Base-by-base conservation (phyloP, 108 stramenopile genomes). In the Epithemia pelagica region DNA sequence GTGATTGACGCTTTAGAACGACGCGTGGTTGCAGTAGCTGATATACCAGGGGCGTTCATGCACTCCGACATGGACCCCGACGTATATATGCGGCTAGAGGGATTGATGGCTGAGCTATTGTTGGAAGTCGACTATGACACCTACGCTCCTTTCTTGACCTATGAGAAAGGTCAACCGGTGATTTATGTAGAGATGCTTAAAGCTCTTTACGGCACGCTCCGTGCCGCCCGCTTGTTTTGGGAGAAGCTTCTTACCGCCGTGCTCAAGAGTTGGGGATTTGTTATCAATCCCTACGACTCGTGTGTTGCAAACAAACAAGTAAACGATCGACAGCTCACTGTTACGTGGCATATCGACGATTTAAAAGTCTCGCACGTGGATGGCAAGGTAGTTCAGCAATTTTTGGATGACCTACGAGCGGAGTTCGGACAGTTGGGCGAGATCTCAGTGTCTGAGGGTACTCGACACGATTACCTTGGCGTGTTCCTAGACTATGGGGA, bases 31-130 rank as follows among this genome's bases (percentile, higher is more conserved):
- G 74, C 69, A 22, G 72, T 73, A 19, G 32, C 67, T 62, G 85
- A 87, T 30, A 59, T 87, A 20, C 78, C 78, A 0, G 68, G 64
- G 26, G 75, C 80, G 0, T 87, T 82, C 61, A 25, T 86, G 10
- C 85, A 86, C 28, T 61, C 82, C 22, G 30, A 74, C 0, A 62
- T 61, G 28, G 75, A 77, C 28, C 64, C 65, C 2, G 18, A 30
- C 2, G 30, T 72, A 19, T 32, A 53, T 64, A 52, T 78, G 56
- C 46, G 54, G 56, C 15, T 78, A 5, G 63, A 64, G 24, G 77
- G 72, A 0, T 2, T 25, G 2, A 61, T 74, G 65, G 68, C 51
- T 26, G 77, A 78, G 0, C n/a, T 78, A 0, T 60, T 78, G 0
- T 23, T 58, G 0, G 19, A 66, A 8, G 68, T 78, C 21, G 73